Evolutionary conservation across 2,329 filamentous ascomycete species (phyloP), one percentile per base, ranked within the genome.

Genomic region (Pseudogymnoascus sp.): DNA sequence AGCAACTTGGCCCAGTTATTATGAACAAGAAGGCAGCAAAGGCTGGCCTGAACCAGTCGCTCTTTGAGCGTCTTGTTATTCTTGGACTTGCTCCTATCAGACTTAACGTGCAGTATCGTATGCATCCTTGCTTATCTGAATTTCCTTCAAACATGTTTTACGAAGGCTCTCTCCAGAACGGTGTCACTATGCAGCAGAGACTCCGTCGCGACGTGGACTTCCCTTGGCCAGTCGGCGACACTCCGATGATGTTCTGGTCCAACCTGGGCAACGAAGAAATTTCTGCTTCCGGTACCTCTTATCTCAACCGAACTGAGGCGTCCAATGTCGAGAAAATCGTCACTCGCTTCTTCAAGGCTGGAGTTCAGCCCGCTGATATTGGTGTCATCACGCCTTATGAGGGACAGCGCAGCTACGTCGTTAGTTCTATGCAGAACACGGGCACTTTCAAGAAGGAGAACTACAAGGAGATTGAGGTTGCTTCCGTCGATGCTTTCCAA

Each of bases 21-120:
- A 99, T 99, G 93, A 99, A 99, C 82, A 99, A 99, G 82, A 97
- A 97, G 77, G 94, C 94, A 12, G 94, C 94, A 64, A 97, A 97
- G 76, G 94, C 94, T 61, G 94, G 94, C 64, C 81, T 99, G 14
- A 97, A 97, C 76, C 94, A 97, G 75, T 97, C 93, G n/a, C 81
- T 99, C 8, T 99, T 99, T 71, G 94, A 99, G 77, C 91, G 94
- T 69, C 82, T 99, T 58, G 92, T 97, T 68, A 91, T 93, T 70
- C 83, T 97, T n/a, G 88, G 89, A 47, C 88, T 92, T 69, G 86
- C 88, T 38, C 94, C 94, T 6, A 97, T 97, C 67, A 89, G 93
- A 60, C 83, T 99, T 60, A 96, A 96, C 69, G 92, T 96, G 37
- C 94, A 99, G 74, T 99, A 99, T 74, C 93, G 94, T 72, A 99